Evolutionary conservation across 2,329 filamentous ascomycete species (phyloP).

Genomic region (Colletotrichum karsti): DNA sequence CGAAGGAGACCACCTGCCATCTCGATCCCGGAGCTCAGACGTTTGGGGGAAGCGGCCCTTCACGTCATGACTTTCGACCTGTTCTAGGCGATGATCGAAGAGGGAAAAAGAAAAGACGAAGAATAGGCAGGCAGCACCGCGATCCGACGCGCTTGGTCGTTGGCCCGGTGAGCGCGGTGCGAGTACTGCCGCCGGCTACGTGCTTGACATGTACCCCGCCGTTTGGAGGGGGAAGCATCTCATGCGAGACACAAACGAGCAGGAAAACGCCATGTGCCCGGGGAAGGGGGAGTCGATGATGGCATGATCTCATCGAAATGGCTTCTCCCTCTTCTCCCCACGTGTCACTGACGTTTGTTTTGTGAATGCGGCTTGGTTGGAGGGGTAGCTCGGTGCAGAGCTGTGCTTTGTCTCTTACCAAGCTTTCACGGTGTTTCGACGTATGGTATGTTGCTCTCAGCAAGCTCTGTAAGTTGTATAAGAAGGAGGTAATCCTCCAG

Average conservation of each 20-base stretch:
- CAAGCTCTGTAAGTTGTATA: constrained; percentile 13
- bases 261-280: not conserved
- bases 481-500: constrained; percentile 12
- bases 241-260: not conserved
- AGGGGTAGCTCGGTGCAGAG: not conserved
- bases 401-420: not conserved
- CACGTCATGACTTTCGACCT: constrained; percentile 27
- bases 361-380: not conserved
- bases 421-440: too few species aligned
- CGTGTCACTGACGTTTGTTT: not conserved
- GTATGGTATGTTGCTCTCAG: accelerated
- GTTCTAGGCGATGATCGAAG: constrained; percentile 9
- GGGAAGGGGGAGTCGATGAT: constrained; percentile 12
- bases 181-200: not conserved
- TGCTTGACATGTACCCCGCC: not conserved
- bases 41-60: not conserved
- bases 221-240: not conserved
- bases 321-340: not conserved
- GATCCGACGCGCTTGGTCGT: not conserved
- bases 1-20: not conserved
- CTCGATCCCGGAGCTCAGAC: constrained; percentile 12
- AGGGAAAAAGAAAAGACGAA: not conserved
- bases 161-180: too few species aligned
- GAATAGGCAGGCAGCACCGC: not conserved
- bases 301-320: constrained; percentile 10